Evolutionary conservation across 164 flowering plant species (phyloP).

Genomic region (Aristolochia contorta): DNA sequence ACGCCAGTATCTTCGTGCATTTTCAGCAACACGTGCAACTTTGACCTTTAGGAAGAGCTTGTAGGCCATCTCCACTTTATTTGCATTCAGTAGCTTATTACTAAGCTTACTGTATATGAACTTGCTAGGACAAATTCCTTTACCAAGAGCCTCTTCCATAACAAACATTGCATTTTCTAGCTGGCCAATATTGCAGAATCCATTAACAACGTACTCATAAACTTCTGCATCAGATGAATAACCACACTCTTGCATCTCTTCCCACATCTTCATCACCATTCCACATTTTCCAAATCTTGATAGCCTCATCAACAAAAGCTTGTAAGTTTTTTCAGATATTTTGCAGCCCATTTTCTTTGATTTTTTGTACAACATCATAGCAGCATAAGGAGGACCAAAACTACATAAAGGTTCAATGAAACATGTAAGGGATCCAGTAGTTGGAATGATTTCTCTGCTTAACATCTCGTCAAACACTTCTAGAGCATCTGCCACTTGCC

Average conservation of each 20-base stretch:
- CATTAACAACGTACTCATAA: slow-evolving; percentile 62
- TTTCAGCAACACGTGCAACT: slow-evolving; percentile 51
- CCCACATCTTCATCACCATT: slow-evolving; percentile 58
- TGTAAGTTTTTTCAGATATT: slow-evolving; percentile 62
- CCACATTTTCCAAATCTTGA: slow-evolving; percentile 93
- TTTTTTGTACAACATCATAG: slow-evolving; percentile 63
- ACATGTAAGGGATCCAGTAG: slow-evolving; percentile 53
- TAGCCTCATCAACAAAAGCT: slow-evolving; percentile 65
- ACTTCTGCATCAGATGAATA: slow-evolving; percentile 57
- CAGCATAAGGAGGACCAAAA: slow-evolving; percentile 94
- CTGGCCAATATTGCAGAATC: slow-evolving; percentile 82
- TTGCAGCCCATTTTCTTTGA: slow-evolving; percentile 58
- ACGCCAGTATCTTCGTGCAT: slow-evolving; percentile 72
- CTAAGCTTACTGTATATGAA: slow-evolving; percentile 59
- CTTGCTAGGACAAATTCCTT: slow-evolving; percentile 77
- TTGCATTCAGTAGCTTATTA: slow-evolving; percentile 57
- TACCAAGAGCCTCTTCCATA: slow-evolving; percentile 64
- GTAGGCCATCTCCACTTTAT: slow-evolving; percentile 60
- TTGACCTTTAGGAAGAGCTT: slow-evolving; percentile 64
- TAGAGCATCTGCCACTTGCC: slow-evolving; percentile 85
- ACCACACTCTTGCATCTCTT: slow-evolving; percentile 78
- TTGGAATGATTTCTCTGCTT: slow-evolving; percentile 43
- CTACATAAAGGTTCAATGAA: slow-evolving; percentile 64
- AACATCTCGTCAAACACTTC: slow-evolving; percentile 85
- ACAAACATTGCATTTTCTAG: slow-evolving; percentile 75